These are phyloP conservation scores for Gyrodon lividus DNA, from an alignment of 768 basidiomycete species.

Conservation along the genomic window DNA sequence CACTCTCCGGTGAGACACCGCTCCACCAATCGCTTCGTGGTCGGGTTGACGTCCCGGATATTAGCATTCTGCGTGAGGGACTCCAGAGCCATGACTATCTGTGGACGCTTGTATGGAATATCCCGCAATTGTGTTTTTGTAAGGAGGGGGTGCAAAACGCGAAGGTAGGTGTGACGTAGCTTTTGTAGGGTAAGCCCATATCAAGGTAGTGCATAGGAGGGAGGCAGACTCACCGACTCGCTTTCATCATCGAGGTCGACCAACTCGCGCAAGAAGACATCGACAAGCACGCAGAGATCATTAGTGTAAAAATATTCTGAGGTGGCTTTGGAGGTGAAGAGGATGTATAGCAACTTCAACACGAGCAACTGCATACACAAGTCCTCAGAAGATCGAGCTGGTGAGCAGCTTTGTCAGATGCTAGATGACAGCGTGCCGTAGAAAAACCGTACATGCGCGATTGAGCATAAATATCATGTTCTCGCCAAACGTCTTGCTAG, in stretches of 20 bases:
- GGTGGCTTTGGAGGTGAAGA: constrained; percentile 91
- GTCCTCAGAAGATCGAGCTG: constrained; percentile 86
- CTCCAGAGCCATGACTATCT: constrained; percentile 82
- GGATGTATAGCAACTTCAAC: constrained; percentile 89
- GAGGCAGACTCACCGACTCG: constrained; percentile 68
- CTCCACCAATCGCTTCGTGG: constrained; percentile 88
- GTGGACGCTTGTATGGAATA: constrained; percentile 87
- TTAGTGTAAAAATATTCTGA: constrained; percentile 98
- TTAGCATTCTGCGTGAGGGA: constrained; percentile 69
- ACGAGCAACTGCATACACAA: constrained; percentile 93
- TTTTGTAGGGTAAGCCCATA: constrained; percentile 35
- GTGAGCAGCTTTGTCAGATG: constrained; percentile 4
- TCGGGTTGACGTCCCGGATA: constrained; percentile 81
- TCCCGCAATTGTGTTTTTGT: constrained; percentile 89
- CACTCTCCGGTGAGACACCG: constrained; percentile 86
- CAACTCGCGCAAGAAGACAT: constrained; percentile 95
- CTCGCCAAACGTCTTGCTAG: constrained; percentile 95
- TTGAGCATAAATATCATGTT: constrained; percentile 99
- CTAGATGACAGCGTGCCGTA: background rate
- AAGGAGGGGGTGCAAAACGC: constrained; percentile 92
- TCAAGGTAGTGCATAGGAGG: background rate
- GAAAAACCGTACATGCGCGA: constrained; percentile 68
- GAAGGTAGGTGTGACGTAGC: constrained; percentile 93
- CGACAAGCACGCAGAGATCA: constrained; percentile 92
- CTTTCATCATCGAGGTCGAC: constrained; percentile 90